A percentile compares a stretch with the other conserved stretches of the same genome.
Evolutionary conservation across 2,329 filamentous ascomycete species (phyloP).

Genomic region (Hypoxylon sp.): DNA sequence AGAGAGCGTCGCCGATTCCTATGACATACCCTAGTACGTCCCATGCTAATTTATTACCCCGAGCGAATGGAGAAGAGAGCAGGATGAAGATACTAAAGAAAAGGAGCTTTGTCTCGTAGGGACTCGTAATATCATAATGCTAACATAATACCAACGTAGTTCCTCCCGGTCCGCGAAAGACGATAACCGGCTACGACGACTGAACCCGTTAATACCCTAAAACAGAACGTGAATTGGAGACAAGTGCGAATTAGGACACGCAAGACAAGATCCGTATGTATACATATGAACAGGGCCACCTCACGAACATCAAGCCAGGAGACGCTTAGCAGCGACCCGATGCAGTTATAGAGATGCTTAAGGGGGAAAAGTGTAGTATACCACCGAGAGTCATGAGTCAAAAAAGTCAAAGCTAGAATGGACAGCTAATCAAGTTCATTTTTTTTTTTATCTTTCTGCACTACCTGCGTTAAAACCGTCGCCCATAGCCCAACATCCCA

Average conservation of each 20-base stretch:
- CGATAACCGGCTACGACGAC: conserved; percentile 71
- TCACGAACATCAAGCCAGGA: neutral
- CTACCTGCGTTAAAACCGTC: conserved; percentile 15
- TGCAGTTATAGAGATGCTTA: neutral
- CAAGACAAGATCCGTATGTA: conserved; percentile 11
- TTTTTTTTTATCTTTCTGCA: conserved; percentile 16
- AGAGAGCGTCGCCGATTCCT: conserved; percentile 78
- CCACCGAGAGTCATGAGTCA: conserved; percentile 5
- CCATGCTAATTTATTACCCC: neutral
- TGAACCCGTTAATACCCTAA: conserved; percentile 44
- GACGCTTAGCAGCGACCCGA: neutral
- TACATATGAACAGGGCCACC: conserved; percentile 22
- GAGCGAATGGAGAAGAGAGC: neutral
- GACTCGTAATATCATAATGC: conserved; percentile 14
- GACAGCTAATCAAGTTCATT: conserved; percentile 11
- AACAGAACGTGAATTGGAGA: neutral
- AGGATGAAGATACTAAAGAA: neutral
- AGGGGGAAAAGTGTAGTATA: neutral
- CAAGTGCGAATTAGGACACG: conserved; percentile 4
- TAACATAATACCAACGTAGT: conserved; percentile 57
- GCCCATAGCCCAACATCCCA: conserved; percentile 3
- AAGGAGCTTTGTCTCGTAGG: neutral
- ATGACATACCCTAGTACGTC: conserved; percentile 90
- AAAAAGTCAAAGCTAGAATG: conserved; percentile 2
- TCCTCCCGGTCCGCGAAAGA: conserved; percentile 69